Base-by-base conservation (phyloP, 2,329 filamentous ascomycete genomes). In the Phaeosphaeriaceae sp. region DNA sequence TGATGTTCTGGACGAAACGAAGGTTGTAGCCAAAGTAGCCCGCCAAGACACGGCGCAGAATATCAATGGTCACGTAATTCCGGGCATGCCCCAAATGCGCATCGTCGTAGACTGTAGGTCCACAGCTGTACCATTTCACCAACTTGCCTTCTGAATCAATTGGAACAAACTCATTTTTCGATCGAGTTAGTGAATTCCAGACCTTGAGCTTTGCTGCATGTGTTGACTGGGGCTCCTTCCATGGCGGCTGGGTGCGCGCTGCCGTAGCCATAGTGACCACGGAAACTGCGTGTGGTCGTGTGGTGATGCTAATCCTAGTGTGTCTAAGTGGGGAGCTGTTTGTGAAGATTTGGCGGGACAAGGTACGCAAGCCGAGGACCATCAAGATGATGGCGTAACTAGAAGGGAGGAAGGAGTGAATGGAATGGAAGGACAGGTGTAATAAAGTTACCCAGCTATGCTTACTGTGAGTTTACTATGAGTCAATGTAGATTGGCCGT, bases 1-100 rank as follows among this genome's bases (percentile, higher is more conserved):
- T 96, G 56, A 94, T 91, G 76, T 96, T 96, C 87, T 95, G 94
- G 58, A 96, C 89, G 76, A 95, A 96, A 52, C 87, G 85, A 59
- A 96, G 84, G 34, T 91, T 79, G 72, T 89, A 94, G 53, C 85
- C 84, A 71, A 96, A 95, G 75, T 94, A 93, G 72, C 93, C 86
- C 66, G 83, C 80, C 73, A 96, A 76, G 63, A 96, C 90, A 64
- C 92, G 86, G 53, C 92, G 84, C 4, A 96, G 86, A 57, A 96
- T 92, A 73, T 96, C 92, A 37, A 90, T 93, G 41, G 87, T 90
- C 56, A 96, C 89, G 82, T 96, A 96, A 77, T 96, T 96, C 61
- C 90, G 82, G 23, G 90, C 91, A 74, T 96, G 91, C 23, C 90
- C 88, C 53, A 93, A 75, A 77, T 93, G 90, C 54, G 87, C 83